A percentile compares a stretch with the other conserved stretches of the same genome.
These are phyloP conservation scores for Glycyrrhiza uralensis DNA, from an alignment of 306 rosid genomes.

Conservation along the genomic window DNA sequence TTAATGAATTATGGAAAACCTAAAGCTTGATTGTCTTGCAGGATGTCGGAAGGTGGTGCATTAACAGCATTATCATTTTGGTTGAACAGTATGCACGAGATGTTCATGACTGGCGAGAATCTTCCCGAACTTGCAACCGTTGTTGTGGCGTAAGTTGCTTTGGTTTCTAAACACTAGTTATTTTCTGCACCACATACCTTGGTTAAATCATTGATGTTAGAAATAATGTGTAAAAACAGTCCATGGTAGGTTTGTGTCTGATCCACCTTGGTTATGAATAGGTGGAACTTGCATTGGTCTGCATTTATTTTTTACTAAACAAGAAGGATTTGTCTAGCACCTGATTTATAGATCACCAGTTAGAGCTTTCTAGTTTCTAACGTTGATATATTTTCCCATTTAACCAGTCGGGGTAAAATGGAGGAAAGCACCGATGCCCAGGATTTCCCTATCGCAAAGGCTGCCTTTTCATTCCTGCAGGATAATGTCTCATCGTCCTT, in stretches of 20 bases:
- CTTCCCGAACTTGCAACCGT: constrained; percentile 86
- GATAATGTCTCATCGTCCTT: constrained; percentile 60
- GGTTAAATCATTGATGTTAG: not conserved
- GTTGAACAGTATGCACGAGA: constrained; percentile 73
- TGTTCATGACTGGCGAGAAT: constrained; percentile 57
- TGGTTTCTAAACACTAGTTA: constrained; percentile 11
- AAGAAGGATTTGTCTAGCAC: not conserved
- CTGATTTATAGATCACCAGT: not conserved
- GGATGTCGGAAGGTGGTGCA: constrained; percentile 96
- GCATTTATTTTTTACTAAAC: not conserved
- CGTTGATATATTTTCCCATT: constrained; percentile 26
- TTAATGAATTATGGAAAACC: constrained; percentile 15
- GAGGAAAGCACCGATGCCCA: constrained; percentile 56
- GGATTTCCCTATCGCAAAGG: constrained; percentile 68
- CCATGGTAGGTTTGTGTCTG: not conserved
- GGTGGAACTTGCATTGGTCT: not conserved
- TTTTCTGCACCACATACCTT: constrained; percentile 6
- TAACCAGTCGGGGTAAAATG: constrained; percentile 72
- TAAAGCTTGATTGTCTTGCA: constrained; percentile 37
- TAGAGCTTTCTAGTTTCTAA: constrained; percentile 32
- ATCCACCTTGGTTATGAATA: constrained; percentile 8
- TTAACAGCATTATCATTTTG: constrained; percentile 83
- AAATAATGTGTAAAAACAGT: not conserved
- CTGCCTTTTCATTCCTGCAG: constrained; percentile 70
- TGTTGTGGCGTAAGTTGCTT: constrained; percentile 73